A percentile compares a stretch with the other conserved stretches of the same genome.
These are phyloP conservation scores for Pseudogymnoascus sp. DNA, from an alignment of 2,329 filamentous ascomycete genomes.

Conservation along the genomic window DNA sequence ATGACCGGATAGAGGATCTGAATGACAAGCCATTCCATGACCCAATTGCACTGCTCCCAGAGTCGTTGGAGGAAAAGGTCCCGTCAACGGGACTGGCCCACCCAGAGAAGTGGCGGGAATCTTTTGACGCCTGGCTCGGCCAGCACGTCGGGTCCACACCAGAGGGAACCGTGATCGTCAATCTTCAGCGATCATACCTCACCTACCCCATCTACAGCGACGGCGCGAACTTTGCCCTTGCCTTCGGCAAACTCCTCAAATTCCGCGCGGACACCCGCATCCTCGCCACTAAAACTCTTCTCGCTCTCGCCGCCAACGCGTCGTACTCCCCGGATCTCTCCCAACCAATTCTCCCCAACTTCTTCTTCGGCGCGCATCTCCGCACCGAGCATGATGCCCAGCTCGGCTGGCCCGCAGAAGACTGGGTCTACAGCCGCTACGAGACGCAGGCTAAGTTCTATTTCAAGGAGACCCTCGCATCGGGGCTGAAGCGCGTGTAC, in stretches of 20 bases:
- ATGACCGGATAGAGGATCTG: conserved; percentile 18
- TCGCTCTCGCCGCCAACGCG: neutral
- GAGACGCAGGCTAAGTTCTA: conserved; percentile 13
- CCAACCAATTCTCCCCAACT: conserved; percentile 10
- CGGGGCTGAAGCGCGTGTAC: conserved; percentile 12
- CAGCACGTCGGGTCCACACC: conserved; percentile 69
- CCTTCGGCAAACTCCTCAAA: conserved; percentile 21
- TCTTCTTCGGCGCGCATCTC: conserved; percentile 21
- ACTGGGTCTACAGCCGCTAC: conserved; percentile 18
- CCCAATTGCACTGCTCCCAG: conserved; percentile 19
- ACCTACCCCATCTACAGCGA: conserved; percentile 19
- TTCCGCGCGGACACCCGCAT: conserved; percentile 16
- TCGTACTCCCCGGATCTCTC: conserved; percentile 8
- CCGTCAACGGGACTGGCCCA: conserved; percentile 17
- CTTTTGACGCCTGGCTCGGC: conserved; percentile 65
- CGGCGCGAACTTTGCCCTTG: conserved; percentile 14
- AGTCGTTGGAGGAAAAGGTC: conserved; percentile 16
- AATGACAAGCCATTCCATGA: conserved; percentile 11
- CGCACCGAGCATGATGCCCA: conserved; percentile 21
- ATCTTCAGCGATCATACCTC: conserved; percentile 19
- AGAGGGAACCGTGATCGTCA: conserved; percentile 15
- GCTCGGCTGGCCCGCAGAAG: conserved; percentile 15
- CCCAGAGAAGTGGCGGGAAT: conserved; percentile 19
- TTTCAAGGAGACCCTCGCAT: conserved; percentile 10
- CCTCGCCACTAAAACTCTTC: conserved; percentile 19